Evolutionary conservation across 257 asterid species (phyloP).

Genomic region (Jacaranda copaia): DNA sequence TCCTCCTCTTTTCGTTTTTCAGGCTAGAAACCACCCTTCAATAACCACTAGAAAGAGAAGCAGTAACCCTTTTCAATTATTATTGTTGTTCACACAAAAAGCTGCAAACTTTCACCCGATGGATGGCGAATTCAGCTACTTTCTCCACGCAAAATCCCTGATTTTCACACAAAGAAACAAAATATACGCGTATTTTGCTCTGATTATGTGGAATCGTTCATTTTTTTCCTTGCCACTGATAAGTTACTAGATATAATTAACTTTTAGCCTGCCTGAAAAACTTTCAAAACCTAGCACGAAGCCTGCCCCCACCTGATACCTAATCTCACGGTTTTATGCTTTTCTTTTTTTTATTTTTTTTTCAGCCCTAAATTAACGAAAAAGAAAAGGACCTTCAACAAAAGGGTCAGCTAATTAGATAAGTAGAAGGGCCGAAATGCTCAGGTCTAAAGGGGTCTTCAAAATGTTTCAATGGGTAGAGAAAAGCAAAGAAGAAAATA

Average conservation of each 20-base stretch:
- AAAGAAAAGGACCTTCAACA: conserved; percentile 16
- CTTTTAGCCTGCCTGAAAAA: not conserved
- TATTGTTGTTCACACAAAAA: conserved; percentile 6
- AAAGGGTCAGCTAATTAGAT: conserved; percentile 24
- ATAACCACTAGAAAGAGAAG: conserved; percentile 13
- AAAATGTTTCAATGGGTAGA: not conserved
- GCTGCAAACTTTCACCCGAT: conserved; percentile 24
- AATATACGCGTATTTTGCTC: not conserved
- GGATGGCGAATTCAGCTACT: conserved; percentile 30
- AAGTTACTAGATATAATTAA: conserved; percentile 3
- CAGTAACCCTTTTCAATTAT: conserved; percentile 13
- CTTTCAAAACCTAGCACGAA: conserved; percentile 30
- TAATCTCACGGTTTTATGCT: conserved; percentile 21
- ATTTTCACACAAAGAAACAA: conserved; percentile 29
- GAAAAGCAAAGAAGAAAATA: not conserved
- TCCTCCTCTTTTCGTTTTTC: not conserved
- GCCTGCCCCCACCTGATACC: conserved; percentile 26
- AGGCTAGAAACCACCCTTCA: conserved; percentile 33
- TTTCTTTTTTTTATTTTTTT: not conserved
- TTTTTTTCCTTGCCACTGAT: conserved; percentile 25
- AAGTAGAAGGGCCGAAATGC: not conserved
- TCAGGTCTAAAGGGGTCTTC: not conserved
- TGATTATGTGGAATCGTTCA: conserved; percentile 7
- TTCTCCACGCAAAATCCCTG: conserved; percentile 19
- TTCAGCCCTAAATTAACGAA: conserved; percentile 7